Evolutionary conservation across 140 eudicot species (phyloP), one percentile per base, ranked within the genome.

Genomic region (Flaveria floridana): DNA sequence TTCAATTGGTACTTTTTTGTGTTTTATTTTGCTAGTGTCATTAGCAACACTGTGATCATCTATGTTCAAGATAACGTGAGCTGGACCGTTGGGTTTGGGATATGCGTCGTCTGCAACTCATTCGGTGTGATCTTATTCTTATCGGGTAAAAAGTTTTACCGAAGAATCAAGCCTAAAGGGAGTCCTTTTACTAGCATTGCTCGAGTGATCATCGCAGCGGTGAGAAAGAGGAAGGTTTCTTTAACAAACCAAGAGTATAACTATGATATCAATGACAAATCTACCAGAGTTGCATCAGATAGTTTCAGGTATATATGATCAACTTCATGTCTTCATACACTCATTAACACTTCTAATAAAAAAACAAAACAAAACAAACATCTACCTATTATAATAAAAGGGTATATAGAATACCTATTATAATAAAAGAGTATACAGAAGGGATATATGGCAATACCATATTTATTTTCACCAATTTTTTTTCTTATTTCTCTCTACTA

Each of bases 11-110:
- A 74, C 68, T 82, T 84, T 25, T 68, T 80, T 70, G 11, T 67
- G 13, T 23, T 76, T 16, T 82, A 82, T 63, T 34, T 56, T 56
- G 77, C 78, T 6, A 9, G 12, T 15, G 76, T 77, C 7, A 61
- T 79, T 41, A 79, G 83, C 64, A 23, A 61, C 13, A 86, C 91
- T 0, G 84, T 30, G 7, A 68, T 86, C 20, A 84, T 89, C 11
- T 89, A 82, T 53, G 53, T 89, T 42, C 80, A 89, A 79, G 92
- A 86, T 57, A 86, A 77, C 53, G 81, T 89, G 65, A 78, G 89
- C 50, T 89, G 96, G 96, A 42, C 66, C 1, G 26, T 76, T 69
- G 91, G 91, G 13, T 81, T 75, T 61, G 86, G 84, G 19, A 70
- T 89, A 18, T 30, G 85, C 19, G 62, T 75, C 25, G 81, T 44